A percentile compares a stretch with the other conserved stretches of the same genome.
Evolutionary conservation across 495 filamentous ascomycete species (phyloP).

Genomic region (Tuber borchii): DNA sequence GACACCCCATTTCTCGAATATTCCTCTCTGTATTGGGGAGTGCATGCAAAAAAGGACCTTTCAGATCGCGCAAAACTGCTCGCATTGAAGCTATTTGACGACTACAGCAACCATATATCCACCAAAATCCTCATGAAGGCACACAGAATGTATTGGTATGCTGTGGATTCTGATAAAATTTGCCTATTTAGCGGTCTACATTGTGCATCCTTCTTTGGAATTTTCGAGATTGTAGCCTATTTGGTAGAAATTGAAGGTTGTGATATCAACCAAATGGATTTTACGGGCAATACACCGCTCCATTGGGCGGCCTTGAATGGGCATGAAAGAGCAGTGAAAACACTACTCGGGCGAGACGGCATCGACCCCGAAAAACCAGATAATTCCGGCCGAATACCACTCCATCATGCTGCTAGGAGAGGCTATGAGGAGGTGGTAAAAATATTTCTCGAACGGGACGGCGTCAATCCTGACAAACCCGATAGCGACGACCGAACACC

Average conservation of each 20-base stretch:
- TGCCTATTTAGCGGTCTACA: background rate
- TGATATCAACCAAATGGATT: background rate
- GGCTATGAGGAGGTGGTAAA: background rate
- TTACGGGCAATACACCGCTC: background rate
- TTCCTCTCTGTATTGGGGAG: background rate
- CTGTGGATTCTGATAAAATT: background rate
- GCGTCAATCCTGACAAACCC: background rate
- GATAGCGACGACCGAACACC: background rate
- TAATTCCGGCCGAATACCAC: too few relatives aligned
- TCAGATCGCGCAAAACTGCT: background rate
- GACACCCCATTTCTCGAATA: background rate
- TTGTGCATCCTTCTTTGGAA: background rate
- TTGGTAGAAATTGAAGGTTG: background rate
- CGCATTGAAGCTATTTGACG: background rate
- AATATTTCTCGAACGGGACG: background rate
- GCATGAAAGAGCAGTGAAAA: background rate
- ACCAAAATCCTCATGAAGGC: background rate
- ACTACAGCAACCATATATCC: background rate
- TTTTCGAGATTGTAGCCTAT: background rate
- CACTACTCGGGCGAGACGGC: too few relatives aligned
- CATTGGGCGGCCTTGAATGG: background rate
- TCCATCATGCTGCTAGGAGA: too few relatives aligned
- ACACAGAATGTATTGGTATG: background rate
- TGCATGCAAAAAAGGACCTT: background rate
- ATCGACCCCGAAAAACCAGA: too few relatives aligned